These are phyloP conservation scores for Yamadazyma atlantica DNA, from an alignment of 1,139 yeast species.

Conservation along the genomic window DNA sequence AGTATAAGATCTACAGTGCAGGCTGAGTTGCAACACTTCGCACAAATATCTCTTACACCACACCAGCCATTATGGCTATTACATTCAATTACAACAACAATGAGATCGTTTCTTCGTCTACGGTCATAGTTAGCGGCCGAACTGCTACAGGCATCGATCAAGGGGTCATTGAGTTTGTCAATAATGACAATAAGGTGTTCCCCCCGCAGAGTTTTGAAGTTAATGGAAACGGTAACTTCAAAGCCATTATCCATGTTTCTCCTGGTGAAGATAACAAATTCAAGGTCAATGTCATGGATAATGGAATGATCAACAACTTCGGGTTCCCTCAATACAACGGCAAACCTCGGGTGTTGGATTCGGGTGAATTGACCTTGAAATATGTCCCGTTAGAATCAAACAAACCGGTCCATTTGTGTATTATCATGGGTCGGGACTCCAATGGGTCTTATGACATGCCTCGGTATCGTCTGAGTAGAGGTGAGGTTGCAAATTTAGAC, in stretches of 20 bases:
- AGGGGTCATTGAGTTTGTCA: conserved; percentile 35
- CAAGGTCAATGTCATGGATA: conserved; percentile 23
- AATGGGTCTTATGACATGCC: conserved; percentile 75
- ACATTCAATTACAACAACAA: conserved; percentile 33
- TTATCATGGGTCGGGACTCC: conserved; percentile 78
- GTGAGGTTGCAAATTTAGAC: conserved; percentile 70
- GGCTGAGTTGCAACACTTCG: not conserved
- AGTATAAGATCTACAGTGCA: too few relatives aligned
- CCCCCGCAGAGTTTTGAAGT: conserved; percentile 77
- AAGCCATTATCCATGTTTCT: conserved; percentile 69
- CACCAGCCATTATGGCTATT: conserved; percentile 20
- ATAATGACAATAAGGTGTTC: conserved; percentile 47
- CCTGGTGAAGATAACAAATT: conserved; percentile 57
- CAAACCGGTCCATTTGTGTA: conserved; percentile 79
- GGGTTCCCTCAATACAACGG: conserved; percentile 31
- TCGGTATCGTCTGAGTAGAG: conserved; percentile 43
- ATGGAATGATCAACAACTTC: conserved; percentile 24
- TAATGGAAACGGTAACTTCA: conserved; percentile 61
- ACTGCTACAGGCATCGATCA: conserved; percentile 17
- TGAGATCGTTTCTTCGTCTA: conserved; percentile 45
- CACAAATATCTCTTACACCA: not conserved
- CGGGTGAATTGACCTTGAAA: conserved; percentile 31
- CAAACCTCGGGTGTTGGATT: conserved; percentile 23
- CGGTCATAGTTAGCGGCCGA: conserved; percentile 38
- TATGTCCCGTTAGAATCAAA: conserved; percentile 64